Conservation (phyloP, 192 early-diverging fungal genomes). For the Backusella tuberculispora region DNA sequence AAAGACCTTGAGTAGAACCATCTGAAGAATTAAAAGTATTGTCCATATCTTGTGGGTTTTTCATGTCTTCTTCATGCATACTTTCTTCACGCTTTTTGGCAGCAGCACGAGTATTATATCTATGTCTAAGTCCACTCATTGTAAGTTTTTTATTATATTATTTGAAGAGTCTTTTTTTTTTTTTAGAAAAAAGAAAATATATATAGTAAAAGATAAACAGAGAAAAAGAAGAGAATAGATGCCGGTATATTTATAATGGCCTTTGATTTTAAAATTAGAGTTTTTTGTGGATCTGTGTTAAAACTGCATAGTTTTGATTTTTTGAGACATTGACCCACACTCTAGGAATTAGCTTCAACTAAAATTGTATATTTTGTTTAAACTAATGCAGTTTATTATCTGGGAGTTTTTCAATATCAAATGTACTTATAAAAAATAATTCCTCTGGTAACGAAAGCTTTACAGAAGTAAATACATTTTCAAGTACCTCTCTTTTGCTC, state of each 20-base stretch:
- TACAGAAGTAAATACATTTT: neutral
- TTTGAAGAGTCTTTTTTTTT: neutral
- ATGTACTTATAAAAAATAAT: neutral
- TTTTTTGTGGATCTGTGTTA: neutral
- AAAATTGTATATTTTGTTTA: neutral
- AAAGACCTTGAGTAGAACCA: neutral
- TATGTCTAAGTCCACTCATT: neutral
- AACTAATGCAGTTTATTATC: too few species aligned
- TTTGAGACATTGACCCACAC: neutral
- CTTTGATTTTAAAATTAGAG: neutral
- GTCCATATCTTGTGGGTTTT: neutral
- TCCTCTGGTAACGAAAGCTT: neutral
- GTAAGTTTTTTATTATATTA: neutral
- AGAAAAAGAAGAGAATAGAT: neutral
- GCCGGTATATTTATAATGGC: neutral
- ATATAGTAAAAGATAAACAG: too few species aligned
- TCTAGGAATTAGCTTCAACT: neutral
- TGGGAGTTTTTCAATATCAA: neutral
- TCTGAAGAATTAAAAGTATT: neutral
- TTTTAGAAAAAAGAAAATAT: neutral
- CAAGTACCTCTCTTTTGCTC: neutral
- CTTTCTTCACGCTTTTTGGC: neutral
- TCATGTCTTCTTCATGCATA: neutral
- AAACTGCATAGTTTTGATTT: neutral
- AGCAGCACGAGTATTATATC: constrained; percentile 2